phyloP scores from a whole-genome alignment of 306 rosid species.

The Mucuna pruriens region DNA sequence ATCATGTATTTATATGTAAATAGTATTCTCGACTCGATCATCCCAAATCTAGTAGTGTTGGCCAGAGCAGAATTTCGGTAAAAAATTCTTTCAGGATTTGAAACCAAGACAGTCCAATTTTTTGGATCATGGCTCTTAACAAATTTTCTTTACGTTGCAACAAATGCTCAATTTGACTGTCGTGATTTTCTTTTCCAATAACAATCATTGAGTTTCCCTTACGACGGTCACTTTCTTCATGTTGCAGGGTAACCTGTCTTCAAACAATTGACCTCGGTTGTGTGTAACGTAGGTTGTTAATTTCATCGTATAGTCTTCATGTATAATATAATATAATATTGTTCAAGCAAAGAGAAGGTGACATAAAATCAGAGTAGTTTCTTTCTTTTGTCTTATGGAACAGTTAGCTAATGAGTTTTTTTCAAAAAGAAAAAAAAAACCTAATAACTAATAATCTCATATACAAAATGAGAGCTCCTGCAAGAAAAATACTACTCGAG shows the following conservation, averaged over 20 bases:
- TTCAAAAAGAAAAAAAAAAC: not conserved
- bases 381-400: not conserved
- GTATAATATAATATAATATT: not conserved
- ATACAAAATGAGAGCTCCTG: not conserved
- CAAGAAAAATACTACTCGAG: not conserved
- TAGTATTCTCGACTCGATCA: constrained; percentile 24
- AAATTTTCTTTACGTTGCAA: not conserved
- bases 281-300: not conserved
- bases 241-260: constrained; percentile 1
- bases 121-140: not conserved
- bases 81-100: not conserved
- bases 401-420: not conserved
- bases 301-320: not conserved
- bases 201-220: constrained; percentile 1
- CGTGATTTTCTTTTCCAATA: not conserved
- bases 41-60: constrained; percentile 9
- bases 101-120: not conserved
- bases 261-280: not conserved
- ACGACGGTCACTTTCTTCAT: not conserved
- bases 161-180: not conserved
- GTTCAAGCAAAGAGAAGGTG: not conserved
- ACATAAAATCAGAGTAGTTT: not conserved
- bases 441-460: not conserved
- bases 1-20: constrained; percentile 21
- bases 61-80: constrained; percentile 1